Percentiles rank a stretch among this genome's conserved stretches.
Conservation (phyloP, 805 yeast genomes). For the Saturnispora serradocipensis region DNA sequence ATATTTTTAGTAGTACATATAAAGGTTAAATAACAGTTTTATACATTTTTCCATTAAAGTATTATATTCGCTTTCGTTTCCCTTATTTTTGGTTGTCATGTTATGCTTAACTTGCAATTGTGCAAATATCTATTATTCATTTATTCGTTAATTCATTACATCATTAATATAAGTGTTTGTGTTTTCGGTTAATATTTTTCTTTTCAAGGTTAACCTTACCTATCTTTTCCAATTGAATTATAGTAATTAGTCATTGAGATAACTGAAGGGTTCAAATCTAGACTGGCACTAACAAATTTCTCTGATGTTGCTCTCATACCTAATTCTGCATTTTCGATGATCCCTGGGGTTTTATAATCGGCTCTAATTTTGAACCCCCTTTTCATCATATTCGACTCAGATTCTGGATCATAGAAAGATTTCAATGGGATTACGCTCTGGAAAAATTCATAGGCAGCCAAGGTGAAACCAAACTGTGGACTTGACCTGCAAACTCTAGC, state of each 20-base stretch:
- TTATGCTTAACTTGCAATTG: not conserved
- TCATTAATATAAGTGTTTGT: not conserved
- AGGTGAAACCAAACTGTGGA: conserved; percentile 95
- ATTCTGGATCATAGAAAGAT: conserved; percentile 21
- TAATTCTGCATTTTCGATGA: conserved; percentile 18
- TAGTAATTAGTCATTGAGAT: conserved; percentile 12
- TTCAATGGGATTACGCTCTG: conserved; percentile 70
- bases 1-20: not conserved
- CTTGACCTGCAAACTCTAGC: conserved; percentile 93
- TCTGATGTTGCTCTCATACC: conserved; percentile 24
- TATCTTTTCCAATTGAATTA: conserved; percentile 8
- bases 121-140: not conserved
- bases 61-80: not conserved
- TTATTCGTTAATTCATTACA: not conserved
- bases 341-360: conserved; percentile 16
- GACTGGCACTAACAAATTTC: conserved; percentile 24
- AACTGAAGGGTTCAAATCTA: conserved; percentile 24
- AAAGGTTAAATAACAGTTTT: not conserved
- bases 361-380: conserved; percentile 21
- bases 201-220: not conserved
- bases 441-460: conserved; percentile 92
- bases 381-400: not conserved
- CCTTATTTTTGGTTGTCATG: not conserved
- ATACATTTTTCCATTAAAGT: not conserved
- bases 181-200: not conserved